Percentiles rank a stretch among this genome's conserved stretches.
Conservation (phyloP, 176 grass and related monocot genomes). For the Alopecurus myosuroides region DNA sequence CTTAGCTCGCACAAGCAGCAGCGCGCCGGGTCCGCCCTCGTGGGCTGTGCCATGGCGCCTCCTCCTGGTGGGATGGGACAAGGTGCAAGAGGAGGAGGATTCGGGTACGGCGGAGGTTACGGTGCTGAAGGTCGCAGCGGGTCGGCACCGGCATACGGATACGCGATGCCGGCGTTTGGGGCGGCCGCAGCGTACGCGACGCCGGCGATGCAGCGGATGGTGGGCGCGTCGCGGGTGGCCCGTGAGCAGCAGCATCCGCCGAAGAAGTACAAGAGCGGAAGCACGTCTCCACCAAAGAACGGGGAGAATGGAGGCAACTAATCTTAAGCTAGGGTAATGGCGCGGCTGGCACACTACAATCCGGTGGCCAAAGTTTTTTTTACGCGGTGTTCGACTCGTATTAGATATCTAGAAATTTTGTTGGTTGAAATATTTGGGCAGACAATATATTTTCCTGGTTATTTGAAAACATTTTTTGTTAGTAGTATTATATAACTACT, state of each 20-base stretch:
- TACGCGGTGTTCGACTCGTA: background rate
- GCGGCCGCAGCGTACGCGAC: background rate
- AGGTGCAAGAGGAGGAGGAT: background rate
- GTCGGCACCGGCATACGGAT: too few relatives aligned
- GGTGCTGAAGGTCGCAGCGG: too few relatives aligned
- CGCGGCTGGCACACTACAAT: background rate
- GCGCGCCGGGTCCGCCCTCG: background rate
- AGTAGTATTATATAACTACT: too few relatives aligned
- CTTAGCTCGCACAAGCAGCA: background rate
- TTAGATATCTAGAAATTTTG: too few relatives aligned
- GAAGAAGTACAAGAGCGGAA: background rate
- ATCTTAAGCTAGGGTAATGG: background rate
- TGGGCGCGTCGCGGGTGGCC: background rate
- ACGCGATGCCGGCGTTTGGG: background rate
- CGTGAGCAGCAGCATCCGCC: background rate
- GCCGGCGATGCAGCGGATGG: background rate
- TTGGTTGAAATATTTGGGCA: too few relatives aligned
- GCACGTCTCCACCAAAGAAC: background rate
- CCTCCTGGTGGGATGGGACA: too few relatives aligned
- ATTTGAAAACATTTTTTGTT: too few relatives aligned
- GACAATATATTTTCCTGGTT: too few relatives aligned
- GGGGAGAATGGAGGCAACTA: background rate
- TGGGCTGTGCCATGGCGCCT: background rate
- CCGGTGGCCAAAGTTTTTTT: background rate
- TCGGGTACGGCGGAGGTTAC: background rate